These are phyloP conservation scores for Fusarium incarnatum DNA, from an alignment of 2,329 filamentous ascomycete species.

Conservation along the genomic window DNA sequence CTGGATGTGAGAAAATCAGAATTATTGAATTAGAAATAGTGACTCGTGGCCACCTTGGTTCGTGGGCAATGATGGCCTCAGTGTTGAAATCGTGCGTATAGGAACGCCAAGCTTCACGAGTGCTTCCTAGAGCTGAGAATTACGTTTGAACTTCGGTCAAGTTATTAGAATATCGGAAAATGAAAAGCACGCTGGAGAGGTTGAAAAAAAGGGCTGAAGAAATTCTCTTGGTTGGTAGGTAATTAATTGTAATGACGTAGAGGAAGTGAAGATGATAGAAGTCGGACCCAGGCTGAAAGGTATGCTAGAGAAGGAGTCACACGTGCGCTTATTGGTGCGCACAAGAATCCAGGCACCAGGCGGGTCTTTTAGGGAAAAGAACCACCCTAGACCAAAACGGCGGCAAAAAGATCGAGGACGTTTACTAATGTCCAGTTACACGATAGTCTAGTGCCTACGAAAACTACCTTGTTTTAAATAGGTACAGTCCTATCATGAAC, in stretches of 20 bases:
- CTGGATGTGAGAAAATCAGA: background rate
- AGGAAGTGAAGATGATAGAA: slow-evolving; percentile 15
- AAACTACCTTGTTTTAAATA: background rate
- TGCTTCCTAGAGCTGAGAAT: background rate
- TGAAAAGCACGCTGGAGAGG: background rate
- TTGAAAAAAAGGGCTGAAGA: background rate
- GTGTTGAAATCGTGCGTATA: slow-evolving; percentile 18
- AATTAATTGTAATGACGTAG: slow-evolving; percentile 32
- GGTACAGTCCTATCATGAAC: too few relatives aligned
- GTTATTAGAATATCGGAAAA: background rate
- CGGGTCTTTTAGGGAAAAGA: slow-evolving; percentile 5
- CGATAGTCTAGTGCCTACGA: background rate
- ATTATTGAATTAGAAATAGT: background rate
- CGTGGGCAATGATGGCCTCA: background rate
- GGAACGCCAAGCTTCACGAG: background rate
- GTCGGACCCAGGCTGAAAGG: slow-evolving; percentile 16
- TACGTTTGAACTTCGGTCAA: background rate
- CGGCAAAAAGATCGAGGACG: background rate
- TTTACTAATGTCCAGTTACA: background rate
- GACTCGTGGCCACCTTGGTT: background rate
- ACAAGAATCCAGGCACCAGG: slow-evolving; percentile 28
- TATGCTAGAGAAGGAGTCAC: background rate
- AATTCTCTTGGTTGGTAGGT: background rate
- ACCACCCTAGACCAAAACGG: background rate
- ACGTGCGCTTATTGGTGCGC: slow-evolving; percentile 30